Percentiles rank a stretch among this genome's conserved stretches.
Evolutionary conservation across 257 asterid species (phyloP).

Genomic region (Striga asiatica): DNA sequence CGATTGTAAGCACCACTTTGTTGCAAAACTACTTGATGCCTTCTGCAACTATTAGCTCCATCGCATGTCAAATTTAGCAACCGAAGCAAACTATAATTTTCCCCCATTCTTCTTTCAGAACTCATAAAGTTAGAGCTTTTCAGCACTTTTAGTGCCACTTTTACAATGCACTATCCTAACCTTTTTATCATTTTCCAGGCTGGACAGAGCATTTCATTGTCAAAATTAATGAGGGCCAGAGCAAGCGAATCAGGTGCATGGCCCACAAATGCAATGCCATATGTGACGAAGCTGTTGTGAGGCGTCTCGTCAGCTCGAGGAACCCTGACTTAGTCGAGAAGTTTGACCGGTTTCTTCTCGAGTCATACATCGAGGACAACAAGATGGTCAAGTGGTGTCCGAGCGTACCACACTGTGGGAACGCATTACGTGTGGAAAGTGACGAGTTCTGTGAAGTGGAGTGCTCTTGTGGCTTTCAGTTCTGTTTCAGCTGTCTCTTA

Average conservation of each 20-base stretch:
- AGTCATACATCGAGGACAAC: conserved; percentile 95
- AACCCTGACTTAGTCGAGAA: conserved; percentile 77
- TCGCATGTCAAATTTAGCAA: too few relatives aligned
- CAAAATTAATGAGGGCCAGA: conserved; percentile 90
- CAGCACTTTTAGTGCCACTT: background rate
- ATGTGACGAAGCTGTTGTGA: conserved; percentile 70
- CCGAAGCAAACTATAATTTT: too few relatives aligned
- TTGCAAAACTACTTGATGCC: too few relatives aligned
- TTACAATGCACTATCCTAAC: background rate
- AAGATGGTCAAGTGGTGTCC: conserved; percentile 99
- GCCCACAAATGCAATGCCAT: conserved; percentile 83
- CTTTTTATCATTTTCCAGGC: conserved; percentile 32
- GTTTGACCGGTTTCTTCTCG: conserved; percentile 87
- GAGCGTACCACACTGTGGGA: conserved; percentile 96
- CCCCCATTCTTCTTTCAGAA: too few relatives aligned
- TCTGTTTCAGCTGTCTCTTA: conserved; percentile 82
- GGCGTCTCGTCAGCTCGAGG: conserved; percentile 49
- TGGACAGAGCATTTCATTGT: conserved; percentile 98
- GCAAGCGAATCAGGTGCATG: conserved; percentile 96
- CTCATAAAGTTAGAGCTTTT: background rate
- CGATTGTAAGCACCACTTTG: conserved; percentile 45
- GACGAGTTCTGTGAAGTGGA: conserved; percentile 90
- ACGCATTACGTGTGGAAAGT: conserved; percentile 77
- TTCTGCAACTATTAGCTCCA: too few relatives aligned
- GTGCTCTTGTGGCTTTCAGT: conserved; percentile 88